phyloP scores from a whole-genome alignment of 1,139 yeast species.

The Debaryomyces nepalensis region DNA sequence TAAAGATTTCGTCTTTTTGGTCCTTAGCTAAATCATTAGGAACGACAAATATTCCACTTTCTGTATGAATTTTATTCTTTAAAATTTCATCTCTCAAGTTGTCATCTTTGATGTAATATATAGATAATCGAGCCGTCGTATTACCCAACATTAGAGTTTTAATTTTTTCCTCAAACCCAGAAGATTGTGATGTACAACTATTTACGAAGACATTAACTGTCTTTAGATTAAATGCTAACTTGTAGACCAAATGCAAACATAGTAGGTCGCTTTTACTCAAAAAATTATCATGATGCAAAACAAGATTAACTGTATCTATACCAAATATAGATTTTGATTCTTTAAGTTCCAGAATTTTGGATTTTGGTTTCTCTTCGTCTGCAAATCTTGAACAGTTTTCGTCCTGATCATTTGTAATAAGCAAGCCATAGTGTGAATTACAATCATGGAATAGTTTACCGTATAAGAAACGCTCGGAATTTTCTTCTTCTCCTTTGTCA shows the following conservation, averaged over 20 bases:
- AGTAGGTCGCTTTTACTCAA: conserved; percentile 41
- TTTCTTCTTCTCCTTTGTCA: conserved; percentile 23
- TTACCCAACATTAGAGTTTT: conserved; percentile 16
- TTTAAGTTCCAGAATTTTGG: conserved; percentile 14
- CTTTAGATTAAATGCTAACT: conserved; percentile 21
- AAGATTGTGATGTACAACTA: conserved; percentile 19
- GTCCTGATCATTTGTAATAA: conserved; percentile 27
- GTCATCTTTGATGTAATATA: conserved; percentile 22
- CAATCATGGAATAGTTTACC: conserved; percentile 31
- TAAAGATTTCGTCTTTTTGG: conserved; percentile 19
- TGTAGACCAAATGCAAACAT: conserved; percentile 31
- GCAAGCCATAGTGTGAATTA: conserved; percentile 37
- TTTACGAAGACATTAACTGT: conserved; percentile 30
- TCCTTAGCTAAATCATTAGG: conserved; percentile 26
- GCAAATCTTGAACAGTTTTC: conserved; percentile 13
- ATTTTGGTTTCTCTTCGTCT: conserved; percentile 15
- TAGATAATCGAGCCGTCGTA: not conserved
- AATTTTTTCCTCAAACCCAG: conserved; percentile 30
- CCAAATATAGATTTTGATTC: conserved; percentile 21
- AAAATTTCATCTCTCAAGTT: conserved; percentile 20
- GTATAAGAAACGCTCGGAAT: conserved; percentile 21
- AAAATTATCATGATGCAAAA: conserved; percentile 37
- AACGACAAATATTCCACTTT: conserved; percentile 30
- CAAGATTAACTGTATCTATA: conserved; percentile 28
- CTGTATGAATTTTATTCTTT: conserved; percentile 18